phyloP scores from a whole-genome alignment of 306 rosid species.

The Begonia loranthoides region DNA sequence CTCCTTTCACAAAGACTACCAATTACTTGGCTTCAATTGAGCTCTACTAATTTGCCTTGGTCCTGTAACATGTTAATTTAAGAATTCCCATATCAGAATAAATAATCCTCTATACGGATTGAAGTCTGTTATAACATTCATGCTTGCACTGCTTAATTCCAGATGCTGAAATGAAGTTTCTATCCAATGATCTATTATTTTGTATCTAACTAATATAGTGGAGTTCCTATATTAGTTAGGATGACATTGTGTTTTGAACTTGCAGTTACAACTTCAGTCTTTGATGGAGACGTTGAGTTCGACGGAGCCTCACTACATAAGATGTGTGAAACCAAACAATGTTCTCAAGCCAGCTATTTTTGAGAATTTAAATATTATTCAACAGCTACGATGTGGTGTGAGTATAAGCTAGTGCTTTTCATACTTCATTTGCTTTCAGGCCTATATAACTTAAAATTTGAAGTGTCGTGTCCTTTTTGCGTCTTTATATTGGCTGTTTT shows the following conservation, averaged over 20 bases:
- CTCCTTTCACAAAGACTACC: too few species aligned
- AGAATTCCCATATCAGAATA: too few species aligned
- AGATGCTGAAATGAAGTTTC: too few species aligned
- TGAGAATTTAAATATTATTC: constrained; percentile 83
- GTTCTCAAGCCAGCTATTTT: constrained; percentile 93
- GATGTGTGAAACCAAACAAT: constrained; percentile 99
- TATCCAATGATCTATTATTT: too few species aligned
- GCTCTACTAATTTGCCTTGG: too few species aligned
- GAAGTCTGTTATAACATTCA: too few species aligned
- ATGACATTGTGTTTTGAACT: neutral
- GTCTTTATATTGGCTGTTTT: neutral
- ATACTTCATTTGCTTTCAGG: constrained; percentile 8
- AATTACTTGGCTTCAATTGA: too few species aligned
- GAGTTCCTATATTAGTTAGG: too few species aligned
- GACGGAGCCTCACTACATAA: constrained; percentile 97
- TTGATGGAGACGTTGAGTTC: constrained; percentile 96
- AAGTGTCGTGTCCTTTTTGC: constrained; percentile 7
- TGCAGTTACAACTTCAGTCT: constrained; percentile 98
- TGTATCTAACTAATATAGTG: too few species aligned
- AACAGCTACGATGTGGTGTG: constrained; percentile 98
- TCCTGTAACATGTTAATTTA: too few species aligned
- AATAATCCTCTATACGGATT: too few species aligned
- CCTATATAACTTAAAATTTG: neutral
- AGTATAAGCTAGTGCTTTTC: constrained; percentile 34
- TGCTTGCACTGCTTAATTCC: too few species aligned